Percentiles rank a stretch among this genome's conserved stretches.
Evolutionary conservation across 2,329 filamentous ascomycete species (phyloP).

Genomic region (Aspergillaceae sp.): DNA sequence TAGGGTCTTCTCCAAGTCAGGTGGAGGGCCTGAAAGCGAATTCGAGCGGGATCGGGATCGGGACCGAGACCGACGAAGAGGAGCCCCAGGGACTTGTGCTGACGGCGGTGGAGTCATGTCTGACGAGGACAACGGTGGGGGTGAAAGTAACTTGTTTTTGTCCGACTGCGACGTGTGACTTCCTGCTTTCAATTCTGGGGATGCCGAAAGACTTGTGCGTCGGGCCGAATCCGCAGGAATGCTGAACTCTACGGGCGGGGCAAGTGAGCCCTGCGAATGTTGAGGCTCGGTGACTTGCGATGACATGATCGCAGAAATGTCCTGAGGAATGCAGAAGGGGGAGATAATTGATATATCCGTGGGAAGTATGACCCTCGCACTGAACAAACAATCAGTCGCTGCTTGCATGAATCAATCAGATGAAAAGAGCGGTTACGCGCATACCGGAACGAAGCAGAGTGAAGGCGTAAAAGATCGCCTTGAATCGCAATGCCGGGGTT

Average conservation of each 20-base stretch:
- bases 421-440: slow-evolving; percentile 10
- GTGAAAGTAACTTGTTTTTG: slow-evolving; percentile 30
- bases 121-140: slow-evolving; percentile 39
- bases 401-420: slow-evolving; percentile 11
- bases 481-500: too few relatives aligned
- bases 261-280: slow-evolving; percentile 27
- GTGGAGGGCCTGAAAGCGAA: slow-evolving; percentile 38
- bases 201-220: slow-evolving; percentile 26
- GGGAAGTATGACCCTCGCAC: slow-evolving; percentile 14
- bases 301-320: slow-evolving; percentile 19
- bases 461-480: too few relatives aligned
- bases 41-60: slow-evolving; percentile 35
- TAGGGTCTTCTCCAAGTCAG: slow-evolving; percentile 37
- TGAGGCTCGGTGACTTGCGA: slow-evolving; percentile 19
- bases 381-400: slow-evolving; percentile 2
- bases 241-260: slow-evolving; percentile 30
- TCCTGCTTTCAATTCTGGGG: slow-evolving; percentile 26
- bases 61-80: slow-evolving; percentile 38
- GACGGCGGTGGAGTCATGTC: slow-evolving; percentile 57
- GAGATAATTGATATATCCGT: slow-evolving; percentile 5
- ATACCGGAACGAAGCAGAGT: slow-evolving; percentile 17
- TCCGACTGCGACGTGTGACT: slow-evolving; percentile 26
- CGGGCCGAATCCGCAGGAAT: slow-evolving; percentile 28
- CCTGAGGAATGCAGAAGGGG: slow-evolving; percentile 4
- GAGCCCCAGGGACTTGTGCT: slow-evolving; percentile 44